Evolutionary conservation across 139 green algal species (phyloP), one percentile per base, ranked within the genome.

Genomic region (Chloropicon primus): DNA sequence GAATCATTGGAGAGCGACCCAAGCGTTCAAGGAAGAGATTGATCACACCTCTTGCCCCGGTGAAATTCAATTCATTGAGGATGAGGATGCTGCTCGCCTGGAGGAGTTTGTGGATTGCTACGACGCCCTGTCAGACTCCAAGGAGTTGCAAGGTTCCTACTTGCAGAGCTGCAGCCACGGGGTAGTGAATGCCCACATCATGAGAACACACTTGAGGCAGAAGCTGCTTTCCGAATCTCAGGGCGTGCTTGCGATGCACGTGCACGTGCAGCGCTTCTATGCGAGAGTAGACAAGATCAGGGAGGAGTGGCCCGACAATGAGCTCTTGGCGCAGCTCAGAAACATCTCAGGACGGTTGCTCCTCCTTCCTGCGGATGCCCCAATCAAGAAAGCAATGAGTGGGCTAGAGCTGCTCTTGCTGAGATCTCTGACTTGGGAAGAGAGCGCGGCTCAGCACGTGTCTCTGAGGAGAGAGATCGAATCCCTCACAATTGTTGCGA

Each of bases 331-430:
- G 77, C 87, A 96, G 85, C 88, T 99, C 73, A 54, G 81, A 0
- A 85, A 84, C 24, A 94, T 99, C 72, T 90, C 83, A 26, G 79
- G 84, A 1, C 86, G 95, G n/a, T 74, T 98, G 75, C 83, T 95
- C 72, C 77, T 53, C 76, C 53, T 83, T 84, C 85, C 90, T 0
- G 74, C 90, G 22, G 76, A 76, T 0, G 73, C 79, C 0, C 90
- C 94, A 2, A 85, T 98, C 2, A 96, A 96, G 84, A 75, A 86
- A 5, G 87, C 88, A 1, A 79, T 98, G 72, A 96, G 91, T 0
- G 95, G 95, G 0, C 72, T 97, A 80, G 95, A 99, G 89, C 87
- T 99, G 80, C 86, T 99, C 76, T 85, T 99, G 62, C 84, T 87
- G 10, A 79, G 89, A 0, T 54, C 81, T 24, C 91, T 96, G 85